Evolutionary conservation across 495 filamentous ascomycete genomes (phyloP), one percentile per base, ranked within the genome.

Genomic region (Penicillium parvum): DNA sequence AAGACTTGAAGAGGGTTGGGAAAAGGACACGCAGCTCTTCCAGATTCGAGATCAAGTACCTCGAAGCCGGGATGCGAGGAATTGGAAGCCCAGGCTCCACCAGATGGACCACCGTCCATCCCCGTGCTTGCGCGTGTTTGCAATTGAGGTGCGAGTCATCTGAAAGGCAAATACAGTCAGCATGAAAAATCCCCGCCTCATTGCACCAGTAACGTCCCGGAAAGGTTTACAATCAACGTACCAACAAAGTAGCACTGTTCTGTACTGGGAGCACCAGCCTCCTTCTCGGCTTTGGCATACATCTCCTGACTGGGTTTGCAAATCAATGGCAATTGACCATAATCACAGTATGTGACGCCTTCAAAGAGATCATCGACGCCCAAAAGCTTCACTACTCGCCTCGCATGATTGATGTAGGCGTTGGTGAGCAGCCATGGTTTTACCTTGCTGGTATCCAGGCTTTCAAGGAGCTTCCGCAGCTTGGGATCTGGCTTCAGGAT

Each of bases 341-440:
- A 98, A 60, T 98, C 86, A 55, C 92, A 98, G 55, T 79, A 96
- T 0, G 92, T 96, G 44, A 96, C 73, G 0, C 91, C 91, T 52
- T 95, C 91, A 60, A 97, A 97, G 18, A 88, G 64, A 63, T 94
- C 88, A 9, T 94, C 88, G 14, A 97, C 64, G 19, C 77, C 82
- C 3, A 99, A 71, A 19, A 99, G 61, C 49, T 74, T 79, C 11
- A 97, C 77, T 6, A 99, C 92, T 14, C 90, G 67, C 48, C 76
- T 80, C 5, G 78, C 94, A 55, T 99, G 94, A 30, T 72, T 97
- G 49, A 95, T 66, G 56, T 96, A 95, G 27, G 94, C 94, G 57
- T 99, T 99, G 0, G 94, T 99, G 45, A 99, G 81, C 3, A 99
- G 77, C 94, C 94, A 97, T 14, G 86, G 67, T 57, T 82, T 86